phyloP scores from a whole-genome alignment of 306 rosid genomes.

The Quercus wislizeni region DNA sequence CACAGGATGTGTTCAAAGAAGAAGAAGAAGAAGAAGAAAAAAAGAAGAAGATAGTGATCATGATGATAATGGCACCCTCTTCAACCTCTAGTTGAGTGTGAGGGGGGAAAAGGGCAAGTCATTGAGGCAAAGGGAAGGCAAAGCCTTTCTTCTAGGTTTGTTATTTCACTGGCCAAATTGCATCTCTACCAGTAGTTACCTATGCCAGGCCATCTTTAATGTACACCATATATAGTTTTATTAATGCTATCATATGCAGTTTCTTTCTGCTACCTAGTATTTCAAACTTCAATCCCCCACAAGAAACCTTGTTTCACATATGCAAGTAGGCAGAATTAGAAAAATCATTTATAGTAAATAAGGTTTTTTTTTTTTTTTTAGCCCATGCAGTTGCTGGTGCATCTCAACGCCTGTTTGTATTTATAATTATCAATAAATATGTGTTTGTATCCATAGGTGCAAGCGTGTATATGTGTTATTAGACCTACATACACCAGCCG shows the following conservation, averaged over 20 bases:
- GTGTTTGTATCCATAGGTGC: too few relatives aligned
- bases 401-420: too few relatives aligned
- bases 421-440: too few relatives aligned
- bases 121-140: conserved; percentile 75
- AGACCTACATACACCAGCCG: too few relatives aligned
- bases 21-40: conserved; percentile 29
- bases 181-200: conserved; percentile 12
- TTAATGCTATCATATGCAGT: background rate
- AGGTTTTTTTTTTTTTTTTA: too few relatives aligned
- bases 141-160: conserved; percentile 71
- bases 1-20: conserved; percentile 45
- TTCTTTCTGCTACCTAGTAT: background rate
- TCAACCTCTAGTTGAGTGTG: conserved; percentile 33
- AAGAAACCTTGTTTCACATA: background rate
- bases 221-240: background rate
- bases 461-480: too few relatives aligned
- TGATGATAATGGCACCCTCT: conserved; percentile 24
- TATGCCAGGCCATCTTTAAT: background rate
- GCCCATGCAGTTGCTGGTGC: too few relatives aligned
- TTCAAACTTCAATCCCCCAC: background rate
- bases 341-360: too few relatives aligned
- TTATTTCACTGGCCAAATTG: conserved; percentile 13
- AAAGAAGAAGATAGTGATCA: conserved; percentile 9
- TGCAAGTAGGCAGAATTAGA: too few relatives aligned
- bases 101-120: conserved; percentile 64